Conservation (phyloP, 1,284 basidiomycete species). For the Mycosarcoma mackinlayi region DNA sequence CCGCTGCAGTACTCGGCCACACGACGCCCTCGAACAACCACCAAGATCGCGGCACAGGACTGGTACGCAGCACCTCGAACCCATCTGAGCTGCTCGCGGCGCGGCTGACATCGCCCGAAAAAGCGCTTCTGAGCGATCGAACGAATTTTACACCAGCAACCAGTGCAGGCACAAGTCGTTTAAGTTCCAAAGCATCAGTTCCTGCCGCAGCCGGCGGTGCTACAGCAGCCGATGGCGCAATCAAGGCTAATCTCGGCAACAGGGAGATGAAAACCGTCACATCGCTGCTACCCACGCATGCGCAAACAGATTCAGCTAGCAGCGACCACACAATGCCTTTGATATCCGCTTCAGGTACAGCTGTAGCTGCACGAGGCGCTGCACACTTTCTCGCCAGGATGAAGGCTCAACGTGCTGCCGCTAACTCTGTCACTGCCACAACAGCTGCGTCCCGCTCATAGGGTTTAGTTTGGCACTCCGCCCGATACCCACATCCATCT, state of each 20-base stretch:
- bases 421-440: too few relatives aligned
- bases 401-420: conserved; percentile 43
- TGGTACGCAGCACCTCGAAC: conserved; percentile 36
- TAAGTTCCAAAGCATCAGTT: conserved; percentile 12
- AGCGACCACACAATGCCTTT: background rate
- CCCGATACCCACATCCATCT: too few relatives aligned
- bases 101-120: conserved; percentile 27
- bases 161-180: conserved; percentile 3
- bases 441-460: too few relatives aligned
- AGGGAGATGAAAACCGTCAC: background rate
- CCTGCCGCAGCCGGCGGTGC: background rate
- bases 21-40: conserved; percentile 13
- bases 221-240: too few relatives aligned
- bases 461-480: too few relatives aligned
- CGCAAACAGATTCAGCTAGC: too few relatives aligned
- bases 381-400: conserved; percentile 43
- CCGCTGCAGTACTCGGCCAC: conserved; percentile 13
- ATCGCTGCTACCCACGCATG: background rate
- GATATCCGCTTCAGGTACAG: background rate
- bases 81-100: conserved; percentile 38
- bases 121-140: conserved; percentile 17
- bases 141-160: conserved; percentile 17
- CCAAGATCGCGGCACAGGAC: conserved; percentile 1
- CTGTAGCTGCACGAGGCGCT: conserved; percentile 9
- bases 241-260: too few relatives aligned